Evolutionary conservation across 805 yeast genomes (phyloP).

Genomic region (Peterozyma xylosa): DNA sequence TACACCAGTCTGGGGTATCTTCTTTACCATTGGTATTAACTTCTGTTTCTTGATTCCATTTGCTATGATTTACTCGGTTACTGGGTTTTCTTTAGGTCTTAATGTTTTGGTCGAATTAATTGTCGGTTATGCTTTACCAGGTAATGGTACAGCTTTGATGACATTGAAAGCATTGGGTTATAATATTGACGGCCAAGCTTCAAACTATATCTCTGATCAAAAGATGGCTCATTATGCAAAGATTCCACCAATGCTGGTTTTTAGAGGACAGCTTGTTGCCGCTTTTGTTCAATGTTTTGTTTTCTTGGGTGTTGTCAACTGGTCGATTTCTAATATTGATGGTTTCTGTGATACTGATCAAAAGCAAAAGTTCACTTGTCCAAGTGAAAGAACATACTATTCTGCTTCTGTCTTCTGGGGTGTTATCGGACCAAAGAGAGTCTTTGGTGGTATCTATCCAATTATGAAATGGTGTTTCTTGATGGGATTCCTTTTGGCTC

Average conservation of each 20-base stretch:
- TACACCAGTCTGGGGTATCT: constrained; percentile 56
- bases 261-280: constrained; percentile 34
- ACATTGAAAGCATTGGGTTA: constrained; percentile 45
- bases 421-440: constrained; percentile 8
- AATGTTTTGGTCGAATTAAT: constrained; percentile 51
- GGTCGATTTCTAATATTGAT: constrained; percentile 24
- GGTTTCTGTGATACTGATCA: constrained; percentile 27
- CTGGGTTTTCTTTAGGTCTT: constrained; percentile 40
- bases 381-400: constrained; percentile 33
- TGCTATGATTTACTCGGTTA: constrained; percentile 37
- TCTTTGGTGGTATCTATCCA: constrained; percentile 45
- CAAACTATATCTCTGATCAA: constrained; percentile 47
- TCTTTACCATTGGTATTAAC: constrained; percentile 44
- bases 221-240: constrained; percentile 53
- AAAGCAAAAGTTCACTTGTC: constrained; percentile 31
- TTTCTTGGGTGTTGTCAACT: constrained; percentile 24
- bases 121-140: constrained; percentile 48
- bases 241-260: constrained; percentile 51
- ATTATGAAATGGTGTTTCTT: constrained; percentile 57
- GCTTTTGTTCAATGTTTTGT: constrained; percentile 22
- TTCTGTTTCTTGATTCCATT: constrained; percentile 44
- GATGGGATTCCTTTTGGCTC: constrained; percentile 19
- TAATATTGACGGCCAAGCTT: constrained; percentile 59
- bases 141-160: constrained; percentile 47
- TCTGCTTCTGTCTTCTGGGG: constrained; percentile 29